Base-by-base conservation (phyloP, 805 yeast species). In the Diddensiella santjacobensis region DNA sequence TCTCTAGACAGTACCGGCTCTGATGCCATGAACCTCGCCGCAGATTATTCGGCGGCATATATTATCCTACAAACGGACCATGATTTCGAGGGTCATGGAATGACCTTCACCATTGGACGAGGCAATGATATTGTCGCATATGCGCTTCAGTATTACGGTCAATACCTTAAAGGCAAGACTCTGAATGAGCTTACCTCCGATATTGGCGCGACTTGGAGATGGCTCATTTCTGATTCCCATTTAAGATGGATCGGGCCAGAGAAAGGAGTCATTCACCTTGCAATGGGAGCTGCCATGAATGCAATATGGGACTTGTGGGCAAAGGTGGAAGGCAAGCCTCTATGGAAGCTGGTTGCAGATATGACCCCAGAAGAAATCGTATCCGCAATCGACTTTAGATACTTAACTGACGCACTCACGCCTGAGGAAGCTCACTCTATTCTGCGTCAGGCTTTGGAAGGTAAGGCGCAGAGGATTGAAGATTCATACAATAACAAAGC, bases 251-350 rank as follows among this genome's bases (percentile, higher is more conserved):
- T 71, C 44, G 74, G 74, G 4, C 74, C 74, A 11, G 75, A 71
- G 51, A 69, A 71, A 49, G 71, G 73, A 17, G 67, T 67, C 20
- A 67, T 67, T 29, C 74, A 71, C 50, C 60, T 71, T 43, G 74
- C 72, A 10, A 60, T 69, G 22, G 72, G 71, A 10, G 69, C 73
- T 13, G 61, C 67, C 4, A 69, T 70, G 44, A 71, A 71, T 48
- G 74, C 71, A 3, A 42, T 71, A 11, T 71, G 73, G 72, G 75
- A 71, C 54, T 52, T 71, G 44, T 71, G 73, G 73, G 73, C 72
- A 18, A 68, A 69, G 51, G 52, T 49, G 1, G 63, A 61, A 35
- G 51, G 57, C 29, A 67, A 70, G 53, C 74, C 74, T 3, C 64
- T 71, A 33, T 71, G 74, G 74, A 61, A 69, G 56, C 57, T 71